These are phyloP conservation scores for Cercophora samala DNA, from an alignment of 495 filamentous ascomycete species.

Conservation along the genomic window DNA sequence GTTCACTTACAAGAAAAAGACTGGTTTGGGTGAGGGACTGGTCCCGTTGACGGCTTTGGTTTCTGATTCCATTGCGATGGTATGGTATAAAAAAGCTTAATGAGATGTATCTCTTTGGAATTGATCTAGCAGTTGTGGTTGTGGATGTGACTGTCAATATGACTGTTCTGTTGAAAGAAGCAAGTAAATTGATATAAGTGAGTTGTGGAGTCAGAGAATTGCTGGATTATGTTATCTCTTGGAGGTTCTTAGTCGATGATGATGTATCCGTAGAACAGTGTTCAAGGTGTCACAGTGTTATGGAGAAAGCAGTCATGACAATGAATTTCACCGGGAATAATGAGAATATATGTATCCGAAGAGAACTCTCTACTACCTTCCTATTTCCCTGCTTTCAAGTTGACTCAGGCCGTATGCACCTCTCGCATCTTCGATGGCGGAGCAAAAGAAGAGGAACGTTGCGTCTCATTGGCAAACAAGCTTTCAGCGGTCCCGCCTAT, in stretches of 20 bases:
- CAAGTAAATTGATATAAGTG: background rate
- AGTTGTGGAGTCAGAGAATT: conserved; percentile 1
- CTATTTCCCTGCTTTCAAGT: conserved; percentile 5
- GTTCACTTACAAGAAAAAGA: conserved; percentile 48
- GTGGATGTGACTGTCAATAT: background rate
- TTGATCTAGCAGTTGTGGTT: background rate
- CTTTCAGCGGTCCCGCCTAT: background rate
- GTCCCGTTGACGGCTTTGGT: conserved; percentile 15
- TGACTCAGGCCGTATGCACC: conserved; percentile 27
- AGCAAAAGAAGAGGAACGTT: background rate
- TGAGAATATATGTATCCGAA: background rate
- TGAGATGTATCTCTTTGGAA: background rate
- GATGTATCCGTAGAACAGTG: background rate
- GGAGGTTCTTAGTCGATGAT: background rate
- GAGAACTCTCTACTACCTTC: background rate
- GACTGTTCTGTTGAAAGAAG: background rate
- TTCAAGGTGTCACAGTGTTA: background rate
- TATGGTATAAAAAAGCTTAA: background rate
- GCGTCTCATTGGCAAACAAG: conserved; percentile 6
- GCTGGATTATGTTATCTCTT: background rate
- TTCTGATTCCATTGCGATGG: conserved; percentile 9
- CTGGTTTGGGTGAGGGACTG: conserved; percentile 26
- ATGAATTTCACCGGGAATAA: background rate
- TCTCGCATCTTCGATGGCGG: conserved; percentile 8
- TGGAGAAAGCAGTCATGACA: background rate